These are phyloP conservation scores for Chenopodium berlandieri DNA, from an alignment of 148 eudicot genomes.

Conservation along the genomic window DNA sequence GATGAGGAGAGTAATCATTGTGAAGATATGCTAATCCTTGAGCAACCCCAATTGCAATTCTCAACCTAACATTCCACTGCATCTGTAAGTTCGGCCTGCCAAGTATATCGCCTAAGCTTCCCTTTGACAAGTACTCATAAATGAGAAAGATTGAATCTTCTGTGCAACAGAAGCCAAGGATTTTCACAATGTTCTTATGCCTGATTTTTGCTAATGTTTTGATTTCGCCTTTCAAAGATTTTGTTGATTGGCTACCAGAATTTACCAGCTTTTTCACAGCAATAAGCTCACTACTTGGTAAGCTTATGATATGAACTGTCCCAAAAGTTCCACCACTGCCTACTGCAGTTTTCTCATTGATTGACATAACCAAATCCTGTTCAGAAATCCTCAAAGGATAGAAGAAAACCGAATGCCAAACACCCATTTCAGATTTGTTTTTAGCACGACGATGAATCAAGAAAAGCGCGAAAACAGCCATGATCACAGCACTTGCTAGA, in stretches of 20 bases:
- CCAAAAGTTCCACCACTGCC: conserved; percentile 58
- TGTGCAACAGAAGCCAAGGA: conserved; percentile 68
- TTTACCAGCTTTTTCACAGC: conserved; percentile 64
- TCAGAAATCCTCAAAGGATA: conserved; percentile 76
- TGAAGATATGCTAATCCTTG: conserved; percentile 86
- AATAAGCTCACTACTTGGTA: conserved; percentile 81
- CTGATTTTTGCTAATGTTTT: conserved; percentile 81
- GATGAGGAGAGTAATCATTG: conserved; percentile 65
- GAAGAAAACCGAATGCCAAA: conserved; percentile 72
- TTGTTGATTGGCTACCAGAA: conserved; percentile 50
- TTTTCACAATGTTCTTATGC: conserved; percentile 68
- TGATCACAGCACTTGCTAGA: conserved; percentile 36
- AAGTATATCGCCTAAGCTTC: conserved; percentile 78
- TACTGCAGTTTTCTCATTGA: conserved; percentile 57
- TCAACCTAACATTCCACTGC: conserved; percentile 67
- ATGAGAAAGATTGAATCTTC: conserved; percentile 63
- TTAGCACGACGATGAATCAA: conserved; percentile 39
- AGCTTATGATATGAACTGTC: conserved; percentile 55
- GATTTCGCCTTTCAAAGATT: conserved; percentile 62
- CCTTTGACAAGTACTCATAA: conserved; percentile 61
- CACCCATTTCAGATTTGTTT: conserved; percentile 33
- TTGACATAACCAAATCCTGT: conserved; percentile 63
- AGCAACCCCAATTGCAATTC: conserved; percentile 77
- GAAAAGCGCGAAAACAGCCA: conserved; percentile 37
- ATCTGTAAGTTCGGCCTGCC: conserved; percentile 42